These are phyloP conservation scores for Myxozyma geophila DNA, from an alignment of 805 yeast species.

Conservation along the genomic window DNA sequence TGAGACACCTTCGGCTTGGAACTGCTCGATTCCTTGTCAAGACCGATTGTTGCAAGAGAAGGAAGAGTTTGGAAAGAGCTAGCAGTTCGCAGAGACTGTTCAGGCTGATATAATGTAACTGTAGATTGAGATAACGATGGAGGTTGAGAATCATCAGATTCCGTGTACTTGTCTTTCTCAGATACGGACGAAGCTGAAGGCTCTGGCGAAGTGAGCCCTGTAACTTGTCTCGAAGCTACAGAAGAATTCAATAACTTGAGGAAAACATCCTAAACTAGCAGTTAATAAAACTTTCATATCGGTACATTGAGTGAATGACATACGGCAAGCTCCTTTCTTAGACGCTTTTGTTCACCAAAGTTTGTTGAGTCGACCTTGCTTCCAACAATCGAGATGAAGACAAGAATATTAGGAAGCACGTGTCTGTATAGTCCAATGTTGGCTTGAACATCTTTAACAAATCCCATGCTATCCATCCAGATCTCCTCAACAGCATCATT, in stretches of 20 bases:
- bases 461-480: conserved; percentile 62
- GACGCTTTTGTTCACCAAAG: conserved; percentile 63
- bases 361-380: conserved; percentile 61
- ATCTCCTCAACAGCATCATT: conserved; percentile 80
- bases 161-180: conserved; percentile 25
- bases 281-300: neutral
- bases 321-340: conserved; percentile 58
- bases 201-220: conserved; percentile 31
- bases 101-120: conserved; percentile 2
- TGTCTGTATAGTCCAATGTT: conserved; percentile 54
- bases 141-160: conserved; percentile 12
- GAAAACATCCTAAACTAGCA: conserved; percentile 48
- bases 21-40: conserved; percentile 5
- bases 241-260: conserved; percentile 44
- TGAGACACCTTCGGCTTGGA: conserved; percentile 41
- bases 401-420: conserved; percentile 59
- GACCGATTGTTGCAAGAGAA: conserved; percentile 16
- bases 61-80: conserved; percentile 21
- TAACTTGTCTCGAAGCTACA: conserved; percentile 32
- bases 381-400: conserved; percentile 57
- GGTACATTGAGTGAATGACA: neutral
- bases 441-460: conserved; percentile 61
- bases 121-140: conserved; percentile 4
- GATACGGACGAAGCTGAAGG: conserved; percentile 9
- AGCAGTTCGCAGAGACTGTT: conserved; percentile 27